Evolutionary conservation across 345 rosid species (phyloP).

Genomic region (Camelina neglecta): DNA sequence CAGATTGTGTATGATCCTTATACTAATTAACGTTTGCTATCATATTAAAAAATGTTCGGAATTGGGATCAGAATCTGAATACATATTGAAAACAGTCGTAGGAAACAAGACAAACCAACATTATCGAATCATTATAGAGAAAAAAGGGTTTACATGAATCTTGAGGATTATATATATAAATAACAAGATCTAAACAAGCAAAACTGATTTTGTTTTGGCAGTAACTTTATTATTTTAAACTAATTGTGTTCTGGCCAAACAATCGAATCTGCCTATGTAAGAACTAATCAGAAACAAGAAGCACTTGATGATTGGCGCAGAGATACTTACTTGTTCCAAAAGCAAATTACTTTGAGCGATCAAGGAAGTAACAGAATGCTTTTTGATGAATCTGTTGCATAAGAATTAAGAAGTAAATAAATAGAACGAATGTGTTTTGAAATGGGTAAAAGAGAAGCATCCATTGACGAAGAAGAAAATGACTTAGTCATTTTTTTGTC

Average conservation of each 20-base stretch:
- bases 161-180: background rate
- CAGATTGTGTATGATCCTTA: background rate
- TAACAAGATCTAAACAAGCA: background rate
- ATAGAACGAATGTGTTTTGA: background rate
- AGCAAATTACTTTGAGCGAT: conserved; percentile 6
- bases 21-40: background rate
- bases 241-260: background rate
- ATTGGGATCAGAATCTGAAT: background rate
- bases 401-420: conserved; percentile 23
- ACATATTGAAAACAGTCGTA: background rate
- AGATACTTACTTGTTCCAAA: conserved; percentile 37
- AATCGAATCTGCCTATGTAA: background rate
- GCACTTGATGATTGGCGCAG: background rate
- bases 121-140: conserved; percentile 1
- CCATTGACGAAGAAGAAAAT: conserved; percentile 34
- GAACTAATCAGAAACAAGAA: conserved; percentile 19
- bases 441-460: conserved; percentile 2
- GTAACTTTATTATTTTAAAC: background rate
- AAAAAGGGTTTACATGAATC: conserved; percentile 7
- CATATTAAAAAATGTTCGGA: too few species aligned
- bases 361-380: background rate
- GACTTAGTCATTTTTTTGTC: conserved; percentile 9
- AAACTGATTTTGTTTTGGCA: background rate
- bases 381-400: conserved; percentile 20
- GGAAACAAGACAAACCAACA: background rate